Base-by-base conservation (phyloP, 2,329 filamentous ascomycete species). In the Fusarium tjaetaba region DNA sequence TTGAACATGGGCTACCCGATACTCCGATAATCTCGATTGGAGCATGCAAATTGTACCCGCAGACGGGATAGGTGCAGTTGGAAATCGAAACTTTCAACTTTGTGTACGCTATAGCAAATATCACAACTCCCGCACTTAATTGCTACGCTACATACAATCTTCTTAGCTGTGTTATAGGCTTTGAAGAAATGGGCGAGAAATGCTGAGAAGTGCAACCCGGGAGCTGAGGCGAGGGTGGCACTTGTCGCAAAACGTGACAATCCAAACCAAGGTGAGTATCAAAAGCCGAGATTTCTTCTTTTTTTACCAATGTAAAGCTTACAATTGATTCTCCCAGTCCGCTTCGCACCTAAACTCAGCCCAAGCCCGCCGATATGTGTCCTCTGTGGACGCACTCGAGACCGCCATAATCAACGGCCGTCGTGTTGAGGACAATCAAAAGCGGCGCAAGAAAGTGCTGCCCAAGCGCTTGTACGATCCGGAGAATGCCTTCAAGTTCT, bases 171-270 rank as follows among this genome's bases (percentile, higher is more conserved):
- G 32, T 42, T 28, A 18, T 34, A 45, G 57, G 45, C 49, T 55
- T 62, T 67, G 76, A 66, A 78, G 75, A 71, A 66, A 83, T 82
- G 80, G 80, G 70, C 77, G 80, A 80, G 79, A 71, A 70, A 83
- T 83, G 81, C 79, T 82, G 74, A 79, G 77, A 76, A 80, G 78
- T 73, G 78, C 73, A 68, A 76, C 72, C 72, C 76, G 78, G 77
- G 76, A 80, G 78, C 74, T 82, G 77, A 73, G 73, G 65, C 77
- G 70, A 72, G 73, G 74, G 73, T 79, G 77, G 76, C 77, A 68
- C 62, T 63, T 68, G 70, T 72, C 72, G 70, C 74, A 72, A 67
- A 63, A 77, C 65, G 68, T 70, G 64, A 68, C 72, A 57, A 61
- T 52, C 51, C 56, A 70, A 58, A 61, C 61, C 68, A 70, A 74